Conservation (phyloP, 2,329 filamentous ascomycete species). For the Myriangium duriaei region DNA sequence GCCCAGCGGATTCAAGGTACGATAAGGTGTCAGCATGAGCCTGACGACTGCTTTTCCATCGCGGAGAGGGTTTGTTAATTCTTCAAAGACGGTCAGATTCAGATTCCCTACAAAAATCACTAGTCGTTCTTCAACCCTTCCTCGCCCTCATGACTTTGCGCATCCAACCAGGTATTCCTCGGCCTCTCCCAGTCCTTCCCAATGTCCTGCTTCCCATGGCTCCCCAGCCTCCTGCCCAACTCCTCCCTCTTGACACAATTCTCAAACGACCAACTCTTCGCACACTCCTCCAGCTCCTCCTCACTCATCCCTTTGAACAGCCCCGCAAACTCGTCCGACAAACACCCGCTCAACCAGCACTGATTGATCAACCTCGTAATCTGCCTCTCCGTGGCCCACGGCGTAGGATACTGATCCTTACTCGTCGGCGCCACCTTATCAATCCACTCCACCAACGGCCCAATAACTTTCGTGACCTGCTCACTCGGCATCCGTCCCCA, state of each 20-base stretch:
- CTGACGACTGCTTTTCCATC: too few species aligned
- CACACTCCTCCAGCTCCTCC: slow-evolving; percentile 41
- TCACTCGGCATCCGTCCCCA: slow-evolving; percentile 36
- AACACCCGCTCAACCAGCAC: slow-evolving; percentile 38
- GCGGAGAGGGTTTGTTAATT: too few species aligned
- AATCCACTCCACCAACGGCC: slow-evolving; percentile 25
- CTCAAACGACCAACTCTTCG: slow-evolving; percentile 40
- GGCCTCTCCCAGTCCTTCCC: slow-evolving; percentile 5
- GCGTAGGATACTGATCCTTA: slow-evolving; percentile 20
- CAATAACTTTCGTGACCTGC: slow-evolving; percentile 32
- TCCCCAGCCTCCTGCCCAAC: slow-evolving; percentile 37
- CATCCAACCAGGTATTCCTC: slow-evolving; percentile 8
- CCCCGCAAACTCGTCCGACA: slow-evolving; percentile 43
- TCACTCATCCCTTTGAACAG: slow-evolving; percentile 39
- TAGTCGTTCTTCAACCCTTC: slow-evolving; percentile 7
- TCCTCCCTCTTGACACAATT: slow-evolving; percentile 38
- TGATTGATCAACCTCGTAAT: slow-evolving; percentile 32
- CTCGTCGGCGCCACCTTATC: slow-evolving; percentile 17
- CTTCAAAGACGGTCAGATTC: too few species aligned
- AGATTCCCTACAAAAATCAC: too few species aligned
- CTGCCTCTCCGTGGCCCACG: slow-evolving; percentile 22
- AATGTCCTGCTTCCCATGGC: slow-evolving; percentile 25
- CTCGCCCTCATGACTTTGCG: neutral
- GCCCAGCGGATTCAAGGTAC: too few species aligned
- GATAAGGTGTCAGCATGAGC: too few species aligned